A percentile compares a stretch with the other conserved stretches of the same genome.
Conservation (phyloP, 441 rosid genomes). For the Populus hybrid region DNA sequence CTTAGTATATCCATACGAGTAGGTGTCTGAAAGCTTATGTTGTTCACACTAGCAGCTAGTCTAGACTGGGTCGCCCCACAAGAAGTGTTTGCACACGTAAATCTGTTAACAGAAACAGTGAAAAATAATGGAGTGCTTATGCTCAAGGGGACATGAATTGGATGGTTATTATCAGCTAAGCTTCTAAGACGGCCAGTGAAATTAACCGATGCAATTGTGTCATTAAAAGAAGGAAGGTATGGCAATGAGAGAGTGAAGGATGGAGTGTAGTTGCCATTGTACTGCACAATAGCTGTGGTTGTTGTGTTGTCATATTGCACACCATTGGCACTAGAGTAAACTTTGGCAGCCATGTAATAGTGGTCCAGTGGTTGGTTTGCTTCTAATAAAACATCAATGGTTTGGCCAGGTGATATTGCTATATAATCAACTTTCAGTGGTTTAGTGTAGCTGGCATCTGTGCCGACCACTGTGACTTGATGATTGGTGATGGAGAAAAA, state of each 20-base stretch:
- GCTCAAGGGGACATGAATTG: slow-evolving; percentile 25
- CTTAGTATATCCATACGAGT: slow-evolving; percentile 30
- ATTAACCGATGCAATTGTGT: slow-evolving; percentile 32
- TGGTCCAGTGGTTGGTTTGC: slow-evolving; percentile 30
- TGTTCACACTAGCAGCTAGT: slow-evolving; percentile 41
- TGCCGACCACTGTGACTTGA: slow-evolving; percentile 35
- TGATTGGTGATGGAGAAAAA: slow-evolving; percentile 34
- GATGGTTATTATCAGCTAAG: slow-evolving; percentile 31
- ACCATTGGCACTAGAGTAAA: slow-evolving; percentile 21
- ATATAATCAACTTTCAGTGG: slow-evolving; percentile 24
- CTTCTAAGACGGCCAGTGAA: slow-evolving; percentile 44
- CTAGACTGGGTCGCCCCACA: slow-evolving; percentile 27
- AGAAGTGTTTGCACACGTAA: slow-evolving; percentile 22
- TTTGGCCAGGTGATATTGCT: slow-evolving; percentile 41
- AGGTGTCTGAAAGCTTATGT: slow-evolving; percentile 41
- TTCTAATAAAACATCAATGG: slow-evolving; percentile 36
- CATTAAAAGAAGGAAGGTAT: slow-evolving; percentile 30
- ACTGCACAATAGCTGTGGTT: slow-evolving; percentile 43
- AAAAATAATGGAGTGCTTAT: slow-evolving; percentile 18
- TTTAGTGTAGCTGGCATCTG: slow-evolving; percentile 37
- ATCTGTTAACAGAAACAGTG: slow-evolving; percentile 25
- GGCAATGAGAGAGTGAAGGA: slow-evolving; percentile 32
- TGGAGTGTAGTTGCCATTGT: slow-evolving; percentile 26
- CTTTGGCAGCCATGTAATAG: slow-evolving; percentile 39
- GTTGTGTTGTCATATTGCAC: slow-evolving; percentile 32